These are phyloP conservation scores for Rostrohypoxylon terebratum DNA, from an alignment of 495 filamentous ascomycete genomes.

Conservation along the genomic window DNA sequence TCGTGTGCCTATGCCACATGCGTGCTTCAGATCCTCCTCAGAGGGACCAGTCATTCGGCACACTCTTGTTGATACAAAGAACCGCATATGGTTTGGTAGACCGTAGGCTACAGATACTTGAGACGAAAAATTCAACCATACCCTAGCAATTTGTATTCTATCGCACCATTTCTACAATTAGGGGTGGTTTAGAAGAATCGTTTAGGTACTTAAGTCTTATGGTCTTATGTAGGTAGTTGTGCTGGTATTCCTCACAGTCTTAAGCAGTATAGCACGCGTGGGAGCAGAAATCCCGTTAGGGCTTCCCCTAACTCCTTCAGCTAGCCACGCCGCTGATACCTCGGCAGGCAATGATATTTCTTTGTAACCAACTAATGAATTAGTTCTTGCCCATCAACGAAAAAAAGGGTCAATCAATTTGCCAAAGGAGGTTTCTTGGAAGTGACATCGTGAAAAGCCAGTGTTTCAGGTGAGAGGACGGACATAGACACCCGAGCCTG, in stretches of 20 bases:
- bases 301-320: neutral
- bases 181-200: neutral
- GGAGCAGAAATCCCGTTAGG: neutral
- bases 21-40: conserved; percentile 34
- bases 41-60: conserved; percentile 32
- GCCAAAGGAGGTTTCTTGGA: conserved; percentile 22
- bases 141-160: conserved; percentile 9
- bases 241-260: neutral
- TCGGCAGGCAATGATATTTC: neutral
- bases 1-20: conserved; percentile 31
- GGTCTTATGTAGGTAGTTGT: no score
- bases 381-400: neutral
- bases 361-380: neutral
- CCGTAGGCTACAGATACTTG: conserved; percentile 32
- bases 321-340: neutral
- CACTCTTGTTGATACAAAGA: conserved; percentile 12
- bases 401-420: conserved; percentile 11
- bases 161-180: conserved; percentile 30
- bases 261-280: neutral
- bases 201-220: neutral
- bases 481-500: conserved; percentile 26
- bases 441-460: conserved; percentile 17
- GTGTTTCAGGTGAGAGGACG: conserved; percentile 42
- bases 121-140: conserved; percentile 5
- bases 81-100: conserved; percentile 32